phyloP scores from a whole-genome alignment of 208 protist species.

The Crithidia bombi region DNA sequence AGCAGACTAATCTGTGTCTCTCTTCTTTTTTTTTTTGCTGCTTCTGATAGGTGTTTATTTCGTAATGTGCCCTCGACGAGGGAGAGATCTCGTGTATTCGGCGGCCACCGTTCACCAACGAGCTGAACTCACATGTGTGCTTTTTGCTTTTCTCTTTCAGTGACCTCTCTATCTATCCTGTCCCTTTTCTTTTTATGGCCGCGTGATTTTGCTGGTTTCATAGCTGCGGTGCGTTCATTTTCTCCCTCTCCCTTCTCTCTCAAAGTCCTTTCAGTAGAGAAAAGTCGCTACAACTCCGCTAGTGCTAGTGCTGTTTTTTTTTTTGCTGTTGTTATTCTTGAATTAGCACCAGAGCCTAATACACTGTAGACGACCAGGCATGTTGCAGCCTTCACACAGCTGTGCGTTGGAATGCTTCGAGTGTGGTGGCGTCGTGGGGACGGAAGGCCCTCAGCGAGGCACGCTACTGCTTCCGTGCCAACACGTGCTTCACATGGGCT shows the following conservation, averaged over 20 bases:
- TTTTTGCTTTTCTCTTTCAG: neutral
- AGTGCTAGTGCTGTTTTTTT: neutral
- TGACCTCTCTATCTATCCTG: neutral
- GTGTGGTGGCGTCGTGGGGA: slow-evolving; percentile 67
- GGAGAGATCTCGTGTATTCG: too few species aligned
- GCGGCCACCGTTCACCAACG: too few species aligned
- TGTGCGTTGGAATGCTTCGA: slow-evolving; percentile 68
- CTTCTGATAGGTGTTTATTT: too few species aligned
- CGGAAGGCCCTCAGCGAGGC: slow-evolving; percentile 63
- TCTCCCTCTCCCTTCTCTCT: too few species aligned
- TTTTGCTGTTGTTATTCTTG: slow-evolving; percentile 1
- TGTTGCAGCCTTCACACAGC: neutral
- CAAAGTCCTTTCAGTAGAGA: too few species aligned
- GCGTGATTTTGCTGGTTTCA: neutral
- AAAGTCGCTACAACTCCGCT: too few species aligned
- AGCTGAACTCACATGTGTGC: too few species aligned
- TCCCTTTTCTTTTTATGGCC: neutral
- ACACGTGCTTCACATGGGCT: slow-evolving; percentile 82
- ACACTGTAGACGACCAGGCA: neutral
- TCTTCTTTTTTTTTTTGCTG: too few species aligned
- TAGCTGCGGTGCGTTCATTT: too few species aligned
- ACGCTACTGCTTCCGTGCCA: slow-evolving; percentile 82
- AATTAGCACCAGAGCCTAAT: neutral
- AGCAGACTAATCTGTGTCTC: neutral
- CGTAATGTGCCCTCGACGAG: too few species aligned